Conservation (phyloP, 2,329 filamentous ascomycete genomes). For the Stachybotrys chartarum region DNA sequence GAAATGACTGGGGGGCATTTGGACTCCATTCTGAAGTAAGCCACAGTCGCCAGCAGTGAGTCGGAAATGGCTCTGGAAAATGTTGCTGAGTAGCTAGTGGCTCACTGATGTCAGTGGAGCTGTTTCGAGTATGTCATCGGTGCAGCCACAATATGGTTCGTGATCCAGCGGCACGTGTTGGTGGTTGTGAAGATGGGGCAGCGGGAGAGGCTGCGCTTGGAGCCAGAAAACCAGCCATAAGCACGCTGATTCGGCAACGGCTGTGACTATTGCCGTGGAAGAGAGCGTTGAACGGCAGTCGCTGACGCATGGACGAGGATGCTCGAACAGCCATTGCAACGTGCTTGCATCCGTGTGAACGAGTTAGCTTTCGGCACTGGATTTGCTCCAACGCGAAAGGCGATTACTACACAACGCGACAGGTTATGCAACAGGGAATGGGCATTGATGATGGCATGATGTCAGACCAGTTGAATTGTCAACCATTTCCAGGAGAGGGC, state of each 20-base stretch:
- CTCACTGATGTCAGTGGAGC: background rate
- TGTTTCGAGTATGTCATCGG: background rate
- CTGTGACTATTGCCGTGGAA: background rate
- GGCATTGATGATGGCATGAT: background rate
- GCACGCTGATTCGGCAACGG: background rate
- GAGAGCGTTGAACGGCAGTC: background rate
- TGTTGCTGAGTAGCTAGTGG: background rate
- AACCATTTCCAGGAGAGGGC: too few species aligned
- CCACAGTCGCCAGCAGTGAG: background rate
- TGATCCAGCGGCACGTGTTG: background rate
- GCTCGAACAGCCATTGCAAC: background rate
- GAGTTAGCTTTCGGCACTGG: background rate
- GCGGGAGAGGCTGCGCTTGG: background rate
- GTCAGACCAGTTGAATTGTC: background rate
- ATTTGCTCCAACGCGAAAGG: background rate
- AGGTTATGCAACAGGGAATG: background rate
- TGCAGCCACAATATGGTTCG: background rate
- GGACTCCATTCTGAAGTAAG: background rate
- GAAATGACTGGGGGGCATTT: background rate
- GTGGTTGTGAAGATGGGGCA: background rate
- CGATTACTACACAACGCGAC: background rate
- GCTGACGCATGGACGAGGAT: background rate
- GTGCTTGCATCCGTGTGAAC: background rate
- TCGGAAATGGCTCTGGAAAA: background rate
- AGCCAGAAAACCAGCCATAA: background rate